These are phyloP conservation scores for Phytophthora fragariaefolia DNA, from an alignment of 352 stramenopile species.

Conservation along the genomic window DNA sequence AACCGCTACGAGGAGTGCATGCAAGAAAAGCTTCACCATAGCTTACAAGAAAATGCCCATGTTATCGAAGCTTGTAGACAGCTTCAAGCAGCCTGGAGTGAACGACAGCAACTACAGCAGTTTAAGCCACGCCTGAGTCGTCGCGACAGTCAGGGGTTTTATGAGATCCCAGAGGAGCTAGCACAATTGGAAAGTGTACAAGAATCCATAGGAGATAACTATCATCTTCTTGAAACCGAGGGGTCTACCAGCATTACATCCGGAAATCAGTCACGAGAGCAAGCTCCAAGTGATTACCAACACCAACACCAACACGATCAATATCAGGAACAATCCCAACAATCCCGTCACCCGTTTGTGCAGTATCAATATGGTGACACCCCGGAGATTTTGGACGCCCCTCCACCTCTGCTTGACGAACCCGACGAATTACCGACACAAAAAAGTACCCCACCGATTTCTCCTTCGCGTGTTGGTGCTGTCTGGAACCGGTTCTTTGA, in stretches of 20 bases:
- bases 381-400: slow-evolving; percentile 17
- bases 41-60: slow-evolving; percentile 55
- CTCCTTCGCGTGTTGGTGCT: slow-evolving; percentile 57
- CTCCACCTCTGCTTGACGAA: slow-evolving; percentile 23
- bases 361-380: slow-evolving; percentile 24
- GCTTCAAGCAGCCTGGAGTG: slow-evolving; percentile 40
- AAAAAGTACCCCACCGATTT: slow-evolving; percentile 20
- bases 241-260: slow-evolving; percentile 19
- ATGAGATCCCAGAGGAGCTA: slow-evolving; percentile 21
- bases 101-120: slow-evolving; percentile 23
- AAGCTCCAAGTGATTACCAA: slow-evolving; percentile 27
- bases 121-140: slow-evolving; percentile 18
- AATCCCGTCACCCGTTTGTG: slow-evolving; percentile 17
- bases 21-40: slow-evolving; percentile 52
- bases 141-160: slow-evolving; percentile 24
- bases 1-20: slow-evolving; percentile 53
- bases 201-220: slow-evolving; percentile 17
- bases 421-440: slow-evolving; percentile 12
- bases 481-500: slow-evolving; percentile 86
- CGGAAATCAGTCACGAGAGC: slow-evolving; percentile 27
- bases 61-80: slow-evolving; percentile 49
- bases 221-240: slow-evolving; percentile 27
- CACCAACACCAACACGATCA: slow-evolving; percentile 20
- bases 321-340: slow-evolving; percentile 13
- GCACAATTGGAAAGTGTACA: slow-evolving; percentile 17